These are phyloP conservation scores for Tuber indicum DNA, from an alignment of 495 filamentous ascomycete species.

Conservation along the genomic window DNA sequence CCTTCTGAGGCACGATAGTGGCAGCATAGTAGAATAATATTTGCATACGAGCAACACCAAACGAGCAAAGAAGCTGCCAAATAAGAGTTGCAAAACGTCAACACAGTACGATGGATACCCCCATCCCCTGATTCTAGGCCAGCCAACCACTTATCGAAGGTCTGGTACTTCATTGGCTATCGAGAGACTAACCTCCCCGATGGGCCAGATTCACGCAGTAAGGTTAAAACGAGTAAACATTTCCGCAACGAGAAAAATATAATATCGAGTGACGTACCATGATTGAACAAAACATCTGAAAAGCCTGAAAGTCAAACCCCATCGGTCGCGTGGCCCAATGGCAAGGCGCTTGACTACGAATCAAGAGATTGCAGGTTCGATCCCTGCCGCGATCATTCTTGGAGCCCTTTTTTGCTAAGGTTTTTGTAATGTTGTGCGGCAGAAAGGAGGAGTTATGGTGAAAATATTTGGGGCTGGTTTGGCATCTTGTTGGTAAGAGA, in stretches of 20 bases:
- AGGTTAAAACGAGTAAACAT: background rate
- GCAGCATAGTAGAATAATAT: background rate
- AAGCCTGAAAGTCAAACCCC: background rate
- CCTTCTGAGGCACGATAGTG: background rate
- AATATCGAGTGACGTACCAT: background rate
- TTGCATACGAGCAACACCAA: background rate
- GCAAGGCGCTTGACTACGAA: slow-evolving; percentile 67
- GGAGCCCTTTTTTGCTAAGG: background rate
- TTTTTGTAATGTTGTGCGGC: background rate
- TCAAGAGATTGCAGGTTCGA: slow-evolving; percentile 54
- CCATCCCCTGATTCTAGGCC: background rate
- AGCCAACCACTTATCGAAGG: background rate
- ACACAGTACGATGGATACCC: background rate
- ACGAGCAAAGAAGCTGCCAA: background rate
- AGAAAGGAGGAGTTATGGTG: background rate
- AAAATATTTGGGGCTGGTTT: background rate
- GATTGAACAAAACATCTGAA: background rate
- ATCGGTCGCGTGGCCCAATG: slow-evolving; percentile 53
- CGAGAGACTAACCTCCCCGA: background rate
- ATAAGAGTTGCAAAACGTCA: background rate
- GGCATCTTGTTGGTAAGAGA: background rate
- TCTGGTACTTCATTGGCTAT: too few species aligned
- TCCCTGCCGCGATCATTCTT: slow-evolving; percentile 22
- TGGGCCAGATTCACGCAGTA: background rate
- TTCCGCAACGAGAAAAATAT: background rate